These are phyloP conservation scores for Vitis hybrid DNA, from an alignment of 177 flowering plant genomes.

Conservation along the genomic window DNA sequence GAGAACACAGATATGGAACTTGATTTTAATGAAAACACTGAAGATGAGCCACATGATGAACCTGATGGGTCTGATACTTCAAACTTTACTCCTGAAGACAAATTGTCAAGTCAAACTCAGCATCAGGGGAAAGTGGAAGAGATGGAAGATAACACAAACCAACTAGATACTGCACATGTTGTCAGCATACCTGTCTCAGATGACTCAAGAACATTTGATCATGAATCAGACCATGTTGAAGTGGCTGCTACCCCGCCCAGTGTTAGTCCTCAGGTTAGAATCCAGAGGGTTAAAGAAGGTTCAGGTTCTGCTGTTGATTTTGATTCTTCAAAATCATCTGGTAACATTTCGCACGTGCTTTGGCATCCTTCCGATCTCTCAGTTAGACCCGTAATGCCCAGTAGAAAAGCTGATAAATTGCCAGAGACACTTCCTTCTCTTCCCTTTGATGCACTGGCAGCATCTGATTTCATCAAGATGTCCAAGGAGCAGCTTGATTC, in stretches of 20 bases:
- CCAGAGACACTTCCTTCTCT: constrained; percentile 60
- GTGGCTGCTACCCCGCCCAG: constrained; percentile 60
- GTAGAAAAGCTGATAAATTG: constrained; percentile 78
- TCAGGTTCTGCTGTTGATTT: constrained; percentile 42
- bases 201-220: constrained; percentile 40
- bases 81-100: constrained; percentile 34
- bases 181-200: constrained; percentile 34
- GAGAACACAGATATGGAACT: constrained; percentile 99
- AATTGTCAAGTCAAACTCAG: constrained; percentile 35
- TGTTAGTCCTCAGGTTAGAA: constrained; percentile 58
- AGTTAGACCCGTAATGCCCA: constrained; percentile 97
- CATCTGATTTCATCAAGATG: constrained; percentile 75
- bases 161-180: constrained; percentile 29
- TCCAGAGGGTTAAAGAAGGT: constrained; percentile 42
- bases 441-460: constrained; percentile 72
- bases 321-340: constrained; percentile 54
- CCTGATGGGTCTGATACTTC: constrained; percentile 57
- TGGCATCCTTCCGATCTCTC: constrained; percentile 98
- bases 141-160: constrained; percentile 22
- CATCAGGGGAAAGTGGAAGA: constrained; percentile 41
- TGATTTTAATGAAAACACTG: constrained; percentile 86
- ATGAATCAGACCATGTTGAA: constrained; percentile 53
- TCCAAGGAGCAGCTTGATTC: constrained; percentile 65
- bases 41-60: constrained; percentile 79
- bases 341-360: constrained; percentile 54